Percentiles rank a stretch among this genome's conserved stretches.
phyloP scores from a whole-genome alignment of 2,329 filamentous ascomycete species.

The Alternaria sp. region DNA sequence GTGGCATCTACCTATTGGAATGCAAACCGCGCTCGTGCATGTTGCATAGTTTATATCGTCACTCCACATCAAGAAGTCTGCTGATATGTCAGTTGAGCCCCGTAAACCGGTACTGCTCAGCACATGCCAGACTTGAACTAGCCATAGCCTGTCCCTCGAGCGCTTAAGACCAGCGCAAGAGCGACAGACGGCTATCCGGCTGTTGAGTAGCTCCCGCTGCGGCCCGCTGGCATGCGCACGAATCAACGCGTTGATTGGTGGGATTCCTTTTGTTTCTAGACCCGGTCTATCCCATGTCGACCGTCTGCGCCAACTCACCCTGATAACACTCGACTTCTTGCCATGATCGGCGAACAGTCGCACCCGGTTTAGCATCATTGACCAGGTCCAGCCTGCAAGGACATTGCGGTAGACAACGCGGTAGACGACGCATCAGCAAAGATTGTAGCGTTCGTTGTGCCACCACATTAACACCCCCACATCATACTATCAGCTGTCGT shows the following conservation, averaged over 20 bases:
- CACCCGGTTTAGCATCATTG: neutral
- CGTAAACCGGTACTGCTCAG: too few species aligned
- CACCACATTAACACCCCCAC: neutral
- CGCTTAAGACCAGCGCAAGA: too few species aligned
- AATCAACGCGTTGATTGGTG: too few species aligned
- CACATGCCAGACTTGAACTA: too few species aligned
- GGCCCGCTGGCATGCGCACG: too few species aligned
- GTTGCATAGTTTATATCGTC: neutral
- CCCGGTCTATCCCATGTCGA: neutral
- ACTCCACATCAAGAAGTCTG: neutral
- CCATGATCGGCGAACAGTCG: neutral
- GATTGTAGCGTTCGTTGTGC: neutral
- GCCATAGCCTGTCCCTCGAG: too few species aligned
- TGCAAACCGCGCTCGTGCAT: neutral
- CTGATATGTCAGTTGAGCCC: neutral
- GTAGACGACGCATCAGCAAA: neutral
- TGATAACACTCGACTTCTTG: neutral
- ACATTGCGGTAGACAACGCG: neutral
- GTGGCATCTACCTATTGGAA: neutral
- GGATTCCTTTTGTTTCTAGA: too few species aligned
- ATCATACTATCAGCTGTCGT: neutral
- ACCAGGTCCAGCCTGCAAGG: neutral
- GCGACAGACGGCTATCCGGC: too few species aligned
- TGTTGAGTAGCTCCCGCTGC: too few species aligned
- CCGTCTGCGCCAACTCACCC: neutral